These are phyloP conservation scores for Leersia perrieri DNA, from an alignment of 176 grass and related monocot species.

Conservation along the genomic window DNA sequence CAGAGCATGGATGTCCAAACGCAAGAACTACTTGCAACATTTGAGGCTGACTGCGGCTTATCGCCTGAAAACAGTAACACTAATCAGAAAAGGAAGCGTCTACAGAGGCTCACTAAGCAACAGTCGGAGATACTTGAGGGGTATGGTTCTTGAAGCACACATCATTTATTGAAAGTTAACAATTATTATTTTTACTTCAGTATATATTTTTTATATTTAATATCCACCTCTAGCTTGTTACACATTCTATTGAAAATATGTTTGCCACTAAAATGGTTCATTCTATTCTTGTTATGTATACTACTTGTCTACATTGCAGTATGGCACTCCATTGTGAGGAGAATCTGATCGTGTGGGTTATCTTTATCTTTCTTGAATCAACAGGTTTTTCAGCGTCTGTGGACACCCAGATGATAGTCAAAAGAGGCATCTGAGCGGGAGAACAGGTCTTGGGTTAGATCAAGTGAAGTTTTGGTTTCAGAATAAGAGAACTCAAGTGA, in stretches of 20 bases:
- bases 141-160: conserved; percentile 30
- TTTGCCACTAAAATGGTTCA: neutral
- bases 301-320: neutral
- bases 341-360: neutral
- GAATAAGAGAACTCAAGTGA: conserved; percentile 46
- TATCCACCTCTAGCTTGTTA: neutral
- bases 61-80: neutral
- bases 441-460: neutral
- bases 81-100: neutral
- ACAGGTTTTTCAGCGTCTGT: conserved; percentile 40
- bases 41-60: neutral
- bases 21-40: neutral
- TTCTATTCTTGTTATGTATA: neutral
- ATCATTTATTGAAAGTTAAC: neutral
- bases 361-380: conserved; percentile 13
- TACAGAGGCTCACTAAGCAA: conserved; percentile 9
- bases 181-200: neutral
- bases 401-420: conserved; percentile 33
- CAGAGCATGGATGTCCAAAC: neutral
- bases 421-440: conserved; percentile 19
- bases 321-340: neutral
- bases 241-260: neutral
- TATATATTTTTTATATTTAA: neutral
- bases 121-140: conserved; percentile 34
- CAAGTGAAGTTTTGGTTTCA: conserved; percentile 63